A percentile compares a stretch with the other conserved stretches of the same genome.
Evolutionary conservation across 1,284 basidiomycete genomes (phyloP).

Genomic region (Serendipita sp.): DNA sequence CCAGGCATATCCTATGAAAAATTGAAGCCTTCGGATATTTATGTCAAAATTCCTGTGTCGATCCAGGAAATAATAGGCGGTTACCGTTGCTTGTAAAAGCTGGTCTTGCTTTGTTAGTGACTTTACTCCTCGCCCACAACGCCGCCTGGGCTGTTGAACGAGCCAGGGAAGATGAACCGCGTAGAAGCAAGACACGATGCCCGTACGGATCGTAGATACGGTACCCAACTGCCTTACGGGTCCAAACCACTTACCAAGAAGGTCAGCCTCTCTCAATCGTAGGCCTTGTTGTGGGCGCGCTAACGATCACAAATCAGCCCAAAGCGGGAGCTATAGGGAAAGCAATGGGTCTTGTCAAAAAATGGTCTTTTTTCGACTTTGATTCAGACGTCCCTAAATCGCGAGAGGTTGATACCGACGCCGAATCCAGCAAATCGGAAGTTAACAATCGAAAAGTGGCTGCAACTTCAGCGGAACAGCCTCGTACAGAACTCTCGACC

Average conservation of each 20-base stretch:
- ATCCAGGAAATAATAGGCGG: background rate
- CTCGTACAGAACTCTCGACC: too few relatives aligned
- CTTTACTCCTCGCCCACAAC: background rate
- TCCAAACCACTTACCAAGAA: background rate
- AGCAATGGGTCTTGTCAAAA: background rate
- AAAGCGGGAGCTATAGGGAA: background rate
- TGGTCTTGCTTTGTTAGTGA: background rate
- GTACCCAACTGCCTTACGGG: background rate
- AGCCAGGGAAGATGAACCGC: background rate
- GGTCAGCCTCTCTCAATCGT: background rate
- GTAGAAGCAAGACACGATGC: background rate
- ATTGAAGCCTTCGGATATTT: background rate
- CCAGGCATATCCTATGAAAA: background rate
- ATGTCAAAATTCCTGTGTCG: background rate
- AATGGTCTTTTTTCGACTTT: constrained; percentile 2
- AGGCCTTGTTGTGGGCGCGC: background rate
- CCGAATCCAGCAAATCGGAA: too few relatives aligned
- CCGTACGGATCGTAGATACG: background rate
- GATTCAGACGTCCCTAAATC: too few relatives aligned
- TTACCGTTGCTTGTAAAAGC: background rate
- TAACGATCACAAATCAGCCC: background rate
- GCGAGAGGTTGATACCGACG: too few relatives aligned
- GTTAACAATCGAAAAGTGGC: too few relatives aligned
- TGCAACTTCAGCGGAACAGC: too few relatives aligned
- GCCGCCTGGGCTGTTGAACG: background rate